Conservation (phyloP, 2,329 filamentous ascomycete species). For the Trichoderma sp. region DNA sequence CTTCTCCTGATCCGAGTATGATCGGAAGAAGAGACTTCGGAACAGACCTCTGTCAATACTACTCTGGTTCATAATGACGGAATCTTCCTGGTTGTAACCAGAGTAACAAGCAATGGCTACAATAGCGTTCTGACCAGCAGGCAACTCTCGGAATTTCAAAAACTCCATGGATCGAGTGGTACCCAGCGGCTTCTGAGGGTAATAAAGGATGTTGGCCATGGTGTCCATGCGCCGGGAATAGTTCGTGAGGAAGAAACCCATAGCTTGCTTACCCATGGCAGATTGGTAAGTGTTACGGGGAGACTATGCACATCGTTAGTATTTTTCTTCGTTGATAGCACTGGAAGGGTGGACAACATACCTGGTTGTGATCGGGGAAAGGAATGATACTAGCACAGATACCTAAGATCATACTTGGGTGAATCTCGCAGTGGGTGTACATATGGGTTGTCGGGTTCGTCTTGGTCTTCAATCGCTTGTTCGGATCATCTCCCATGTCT, state of each 20-base stretch:
- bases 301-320: conserved; percentile 56
- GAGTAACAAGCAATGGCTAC: conserved; percentile 97
- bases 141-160: conserved; percentile 94
- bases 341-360: conserved; percentile 36
- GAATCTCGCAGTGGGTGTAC: conserved; percentile 98
- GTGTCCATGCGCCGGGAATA: conserved; percentile 98
- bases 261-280: conserved; percentile 99
- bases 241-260: conserved; percentile 98
- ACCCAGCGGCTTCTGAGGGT: conserved; percentile 94
- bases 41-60: conserved; percentile 97
- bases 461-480: conserved; percentile 82
- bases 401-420: conserved; percentile 97
- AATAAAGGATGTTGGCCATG: conserved; percentile 99
- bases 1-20: conserved; percentile 97
- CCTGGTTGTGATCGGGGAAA: conserved; percentile 97
- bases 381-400: conserved; percentile 99
- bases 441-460: conserved; percentile 84
- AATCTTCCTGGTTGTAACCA: conserved; percentile 99
- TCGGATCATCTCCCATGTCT: conserved; percentile 64
- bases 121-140: conserved; percentile 96
- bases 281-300: conserved; percentile 99
- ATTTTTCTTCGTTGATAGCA: neutral
- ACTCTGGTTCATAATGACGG: conserved; percentile 99
- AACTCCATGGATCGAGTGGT: conserved; percentile 99
- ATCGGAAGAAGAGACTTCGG: conserved; percentile 95